Evolutionary conservation across 2,329 filamentous ascomycete species (phyloP), one percentile per base, ranked within the genome.

Genomic region (Epichloe coenophiala): DNA sequence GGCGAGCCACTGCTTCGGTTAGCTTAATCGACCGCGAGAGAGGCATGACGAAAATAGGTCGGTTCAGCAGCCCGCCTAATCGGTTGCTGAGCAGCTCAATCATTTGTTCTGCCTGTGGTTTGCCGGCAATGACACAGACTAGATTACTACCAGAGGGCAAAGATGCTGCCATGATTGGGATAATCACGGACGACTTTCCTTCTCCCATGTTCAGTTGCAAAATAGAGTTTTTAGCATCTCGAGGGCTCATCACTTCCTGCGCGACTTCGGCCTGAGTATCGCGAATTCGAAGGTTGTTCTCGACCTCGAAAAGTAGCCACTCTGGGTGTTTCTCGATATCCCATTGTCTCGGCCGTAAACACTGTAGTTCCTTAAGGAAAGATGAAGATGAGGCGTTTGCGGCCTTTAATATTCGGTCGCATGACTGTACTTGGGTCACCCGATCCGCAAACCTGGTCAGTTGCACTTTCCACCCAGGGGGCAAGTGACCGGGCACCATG

Each of bases 181-280:
- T 23, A 23, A 23, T 23, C 6, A 23, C 23, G 23, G 23, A 23
- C 23, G 23, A 23, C 5, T 85, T 85, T 0, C 81, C 82, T 58
- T 83, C 73, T 0, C 82, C 82, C 81, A 86, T 86, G 56, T 83
- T 83, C 7, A 86, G 61, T 57, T 84, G 80, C 65, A 84, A 71
- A 1, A 81, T 72, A 0, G 70, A 60, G 55, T 80, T 83, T 0
- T 58, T 43, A 0, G 57, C 60, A 0, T 57, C 58, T 0, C 59
- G 55, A 0, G 71, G 70, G 0, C 57, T 49, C 6, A 70, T 72
- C 75, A 86, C 85, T 9, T 71, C 58, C 0, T 48, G 37, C 0
- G 81, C 77, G 47, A 87, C 77, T 1, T 72, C 58, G 5, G 72
- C 69, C 57, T 87, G 82, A 0, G 77, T 71, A 0, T 66, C 57